Conservation (phyloP, 164 flowering plant genomes). For the Santalum album region DNA sequence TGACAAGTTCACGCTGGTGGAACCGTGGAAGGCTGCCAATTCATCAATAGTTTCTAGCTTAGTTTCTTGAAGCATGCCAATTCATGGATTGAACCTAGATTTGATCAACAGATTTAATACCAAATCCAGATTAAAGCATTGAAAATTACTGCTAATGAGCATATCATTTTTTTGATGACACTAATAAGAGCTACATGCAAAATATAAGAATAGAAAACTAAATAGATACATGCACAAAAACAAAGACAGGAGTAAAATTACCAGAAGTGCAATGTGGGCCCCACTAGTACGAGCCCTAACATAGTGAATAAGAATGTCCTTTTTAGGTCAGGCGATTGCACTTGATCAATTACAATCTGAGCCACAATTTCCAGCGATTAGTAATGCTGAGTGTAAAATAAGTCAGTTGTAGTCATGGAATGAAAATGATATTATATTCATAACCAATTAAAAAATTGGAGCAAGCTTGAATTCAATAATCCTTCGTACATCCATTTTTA, state of each 20-base stretch:
- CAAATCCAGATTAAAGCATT: neutral
- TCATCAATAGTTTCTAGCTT: too few relatives aligned
- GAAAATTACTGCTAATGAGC: neutral
- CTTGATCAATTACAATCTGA: conserved; percentile 71
- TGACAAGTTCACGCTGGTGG: too few relatives aligned
- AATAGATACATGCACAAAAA: neutral
- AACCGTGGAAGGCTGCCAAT: too few relatives aligned
- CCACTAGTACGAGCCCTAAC: conserved; percentile 77
- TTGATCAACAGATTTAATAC: too few relatives aligned
- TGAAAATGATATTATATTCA: too few relatives aligned
- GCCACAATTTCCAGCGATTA: conserved; percentile 3
- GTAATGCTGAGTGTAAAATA: neutral
- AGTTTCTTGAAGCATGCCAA: too few relatives aligned
- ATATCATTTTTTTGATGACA: neutral
- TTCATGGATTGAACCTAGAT: too few relatives aligned
- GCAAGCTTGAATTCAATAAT: too few relatives aligned
- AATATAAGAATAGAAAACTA: neutral
- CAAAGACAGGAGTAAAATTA: conserved; percentile 20
- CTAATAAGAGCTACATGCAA: neutral
- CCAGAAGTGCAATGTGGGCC: conserved; percentile 95
- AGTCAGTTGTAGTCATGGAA: too few relatives aligned
- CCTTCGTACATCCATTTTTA: too few relatives aligned
- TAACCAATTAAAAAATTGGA: too few relatives aligned
- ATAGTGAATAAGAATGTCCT: conserved; percentile 67
- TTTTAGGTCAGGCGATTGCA: conserved; percentile 53